Evolutionary conservation across 1,284 basidiomycete species (phyloP), one percentile per base, ranked within the genome.

Genomic region (Rhizoctonia solani): DNA sequence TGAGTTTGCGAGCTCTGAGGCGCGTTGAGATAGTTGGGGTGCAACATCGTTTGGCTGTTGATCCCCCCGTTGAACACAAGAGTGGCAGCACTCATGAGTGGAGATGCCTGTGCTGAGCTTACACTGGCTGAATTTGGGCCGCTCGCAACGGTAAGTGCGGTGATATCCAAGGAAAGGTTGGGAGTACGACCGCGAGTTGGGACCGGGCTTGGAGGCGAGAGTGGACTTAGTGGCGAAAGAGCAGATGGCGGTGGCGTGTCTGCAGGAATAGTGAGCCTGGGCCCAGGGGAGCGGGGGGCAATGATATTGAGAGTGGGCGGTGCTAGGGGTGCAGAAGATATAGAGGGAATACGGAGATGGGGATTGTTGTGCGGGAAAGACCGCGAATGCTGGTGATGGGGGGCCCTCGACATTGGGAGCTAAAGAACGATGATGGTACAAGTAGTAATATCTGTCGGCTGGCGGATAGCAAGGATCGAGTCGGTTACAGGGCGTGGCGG

Each of bases 371-470:
- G 56, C 41, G 56, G 56, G 32, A 61, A 61, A 29, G 56, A 61
- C 11, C 56, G 56, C 44, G 56, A 61, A 46, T 61, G 56, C 56
- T 61, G 56, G 39, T 61, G 56, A 46, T 61, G 56, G 56, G 56
- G 56, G n/a, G 30, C 27, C 16, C 56, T 42, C 13, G 56, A 61
- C 56, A 61, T 61, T 42, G 30, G 34, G 27, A 37, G 29, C 46
- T 29, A 27, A 4, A 19, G 23, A 5, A 30, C 14, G 1, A 30
- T 8, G 41, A 16, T n/a, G 21, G 42, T n/a, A 11, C 16, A 61
- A 4, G 16, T 37, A 61, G 55, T 39, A 8, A 30, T 39, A 55
- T 58, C 29, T n/a, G n/a, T n/a, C n/a, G n/a, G n/a, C n/a, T n/a
- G n/a, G n/a, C n/a, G n/a, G n/a, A n/a, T 55, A 13, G 55, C 25